A percentile compares a stretch with the other conserved stretches of the same genome.
Conservation (phyloP, 352 stramenopile genomes). For the Pelagophyceae sp. region DNA sequence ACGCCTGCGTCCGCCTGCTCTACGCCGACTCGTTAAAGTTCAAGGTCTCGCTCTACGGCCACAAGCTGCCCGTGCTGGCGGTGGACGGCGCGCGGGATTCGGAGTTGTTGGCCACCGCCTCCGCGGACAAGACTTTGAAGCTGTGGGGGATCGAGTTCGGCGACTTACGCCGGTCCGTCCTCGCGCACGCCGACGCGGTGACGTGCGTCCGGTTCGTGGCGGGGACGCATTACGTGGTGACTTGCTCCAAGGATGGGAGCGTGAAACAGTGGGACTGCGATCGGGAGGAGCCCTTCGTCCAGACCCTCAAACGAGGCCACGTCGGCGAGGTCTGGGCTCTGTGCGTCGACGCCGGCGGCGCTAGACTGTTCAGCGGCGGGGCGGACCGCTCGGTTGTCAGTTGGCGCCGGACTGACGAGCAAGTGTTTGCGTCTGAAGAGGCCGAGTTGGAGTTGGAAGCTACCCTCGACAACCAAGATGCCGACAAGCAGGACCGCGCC, state of each 20-base stretch:
- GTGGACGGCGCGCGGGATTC: conserved; percentile 96
- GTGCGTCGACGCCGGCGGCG: conserved; percentile 76
- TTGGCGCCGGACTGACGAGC: conserved; percentile 90
- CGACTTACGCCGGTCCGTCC: conserved; percentile 97
- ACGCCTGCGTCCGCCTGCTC: conserved; percentile 98
- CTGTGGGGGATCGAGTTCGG: conserved; percentile 99
- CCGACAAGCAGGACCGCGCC: conserved; percentile 55
- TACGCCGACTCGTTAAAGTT: conserved; percentile 99
- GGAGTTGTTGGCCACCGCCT: conserved; percentile 88
- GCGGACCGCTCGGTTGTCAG: conserved; percentile 93
- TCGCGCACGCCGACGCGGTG: conserved; percentile 95
- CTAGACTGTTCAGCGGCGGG: conserved; percentile 85
- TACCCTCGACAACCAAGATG: conserved; percentile 73
- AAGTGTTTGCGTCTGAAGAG: conserved; percentile 96
- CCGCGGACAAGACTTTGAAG: conserved; percentile 98
- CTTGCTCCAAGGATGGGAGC: conserved; percentile 90
- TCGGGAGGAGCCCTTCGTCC: conserved; percentile 85
- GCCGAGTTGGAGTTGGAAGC: conserved; percentile 84
- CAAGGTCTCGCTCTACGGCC: conserved; percentile 95
- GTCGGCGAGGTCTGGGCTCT: conserved; percentile 60
- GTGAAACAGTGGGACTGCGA: conserved; percentile 97
- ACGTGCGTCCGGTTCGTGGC: conserved; percentile 88
- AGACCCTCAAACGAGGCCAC: conserved; percentile 56
- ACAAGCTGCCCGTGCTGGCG: conserved; percentile 94
- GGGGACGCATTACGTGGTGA: conserved; percentile 96